Percentiles rank a stretch among this genome's conserved stretches.
Conservation (phyloP, 108 stramenopile species). For the Nitzschia inconspicua region DNA sequence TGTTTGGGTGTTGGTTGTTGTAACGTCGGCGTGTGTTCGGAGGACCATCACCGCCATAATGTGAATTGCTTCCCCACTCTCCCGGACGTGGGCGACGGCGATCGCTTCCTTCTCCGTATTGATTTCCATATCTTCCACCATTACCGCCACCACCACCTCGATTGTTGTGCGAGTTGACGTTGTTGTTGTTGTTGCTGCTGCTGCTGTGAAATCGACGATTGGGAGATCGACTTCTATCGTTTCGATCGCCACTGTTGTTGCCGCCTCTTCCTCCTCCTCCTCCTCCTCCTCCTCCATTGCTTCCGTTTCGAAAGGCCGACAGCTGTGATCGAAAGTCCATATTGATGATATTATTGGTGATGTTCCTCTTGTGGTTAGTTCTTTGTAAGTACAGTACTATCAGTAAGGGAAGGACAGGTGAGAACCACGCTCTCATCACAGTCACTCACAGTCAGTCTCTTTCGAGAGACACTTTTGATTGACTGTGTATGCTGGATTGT, state of each 20-base stretch:
- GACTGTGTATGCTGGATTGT: no score
- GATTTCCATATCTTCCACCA: constrained; percentile 6
- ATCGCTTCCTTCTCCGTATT: constrained; percentile 20
- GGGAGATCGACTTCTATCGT: constrained; percentile 2
- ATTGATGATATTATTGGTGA: no score
- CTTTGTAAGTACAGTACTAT: no score
- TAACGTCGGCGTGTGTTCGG: constrained; percentile 22
- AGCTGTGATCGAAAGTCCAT: constrained; percentile 43
- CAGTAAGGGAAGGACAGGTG: no score
- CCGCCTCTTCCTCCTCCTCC: not conserved
- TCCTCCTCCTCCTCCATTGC: not conserved
- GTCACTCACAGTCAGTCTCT: no score
- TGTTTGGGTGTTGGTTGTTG: not conserved
- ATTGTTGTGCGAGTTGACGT: not conserved
- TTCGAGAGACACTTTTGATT: no score
- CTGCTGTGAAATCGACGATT: not conserved
- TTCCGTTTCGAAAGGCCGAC: constrained; percentile 22
- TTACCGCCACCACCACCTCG: constrained; percentile 15
- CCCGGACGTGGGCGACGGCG: constrained; percentile 19
- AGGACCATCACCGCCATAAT: not conserved
- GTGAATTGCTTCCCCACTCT: constrained; percentile 10
- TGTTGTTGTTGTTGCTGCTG: constrained; percentile 6
- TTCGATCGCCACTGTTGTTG: constrained; percentile 7
- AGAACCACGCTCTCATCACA: no score
- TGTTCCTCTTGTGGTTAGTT: no score